phyloP scores from a whole-genome alignment of 306 rosid species.

The Betula pendula region DNA sequence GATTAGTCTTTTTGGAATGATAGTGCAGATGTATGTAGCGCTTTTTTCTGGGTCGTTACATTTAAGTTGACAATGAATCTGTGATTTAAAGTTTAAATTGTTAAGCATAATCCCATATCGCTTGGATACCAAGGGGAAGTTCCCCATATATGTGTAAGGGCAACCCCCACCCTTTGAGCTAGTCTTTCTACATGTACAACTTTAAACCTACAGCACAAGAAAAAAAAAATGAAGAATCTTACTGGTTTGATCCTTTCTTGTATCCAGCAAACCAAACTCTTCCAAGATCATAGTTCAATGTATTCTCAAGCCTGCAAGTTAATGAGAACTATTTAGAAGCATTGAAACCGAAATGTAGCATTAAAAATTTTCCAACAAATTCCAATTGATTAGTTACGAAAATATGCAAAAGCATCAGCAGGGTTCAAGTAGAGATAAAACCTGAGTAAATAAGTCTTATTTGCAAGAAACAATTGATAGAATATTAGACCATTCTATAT shows the following conservation, averaged over 20 bases:
- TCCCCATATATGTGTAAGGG: no score
- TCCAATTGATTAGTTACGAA: no score
- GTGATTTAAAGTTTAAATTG: background rate
- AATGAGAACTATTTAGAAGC: background rate
- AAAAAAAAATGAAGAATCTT: conserved; percentile 6
- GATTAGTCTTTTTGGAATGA: no score
- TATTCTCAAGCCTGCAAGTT: conserved; percentile 34
- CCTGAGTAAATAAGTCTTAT: no score
- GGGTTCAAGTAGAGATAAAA: background rate
- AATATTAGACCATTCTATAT: no score
- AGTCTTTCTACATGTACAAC: background rate
- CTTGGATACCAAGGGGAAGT: no score
- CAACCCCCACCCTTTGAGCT: no score
- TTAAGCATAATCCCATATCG: no score
- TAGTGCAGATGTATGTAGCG: no score
- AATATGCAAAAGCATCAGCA: background rate
- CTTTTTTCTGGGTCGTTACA: no score
- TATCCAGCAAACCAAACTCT: conserved; percentile 44
- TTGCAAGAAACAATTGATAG: no score
- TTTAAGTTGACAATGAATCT: background rate
- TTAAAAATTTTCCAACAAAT: background rate
- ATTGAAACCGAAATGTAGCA: background rate
- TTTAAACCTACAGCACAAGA: background rate
- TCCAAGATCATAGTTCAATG: conserved; percentile 34
- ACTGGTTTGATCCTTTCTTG: conserved; percentile 37